Conservation (phyloP, 805 yeast species). For the Cyberlindnera galapagoensis region DNA sequence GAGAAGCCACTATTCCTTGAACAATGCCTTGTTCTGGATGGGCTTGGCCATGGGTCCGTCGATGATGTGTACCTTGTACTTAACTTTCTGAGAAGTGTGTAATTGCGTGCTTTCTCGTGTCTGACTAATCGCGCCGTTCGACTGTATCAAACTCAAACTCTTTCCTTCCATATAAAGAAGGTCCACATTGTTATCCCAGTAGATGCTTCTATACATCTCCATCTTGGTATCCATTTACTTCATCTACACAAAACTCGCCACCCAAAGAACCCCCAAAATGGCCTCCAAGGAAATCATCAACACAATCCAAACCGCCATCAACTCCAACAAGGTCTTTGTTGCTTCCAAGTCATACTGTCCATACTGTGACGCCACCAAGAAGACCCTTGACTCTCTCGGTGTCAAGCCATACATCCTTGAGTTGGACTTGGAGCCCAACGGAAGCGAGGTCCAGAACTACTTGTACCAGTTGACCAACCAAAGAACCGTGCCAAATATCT, state of each 20-base stretch:
- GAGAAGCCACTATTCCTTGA: slow-evolving; percentile 50
- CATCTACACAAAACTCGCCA: not conserved
- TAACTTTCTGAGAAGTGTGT: slow-evolving; percentile 67
- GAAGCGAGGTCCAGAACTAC: slow-evolving; percentile 76
- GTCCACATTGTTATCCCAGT: too few species aligned
- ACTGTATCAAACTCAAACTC: too few species aligned
- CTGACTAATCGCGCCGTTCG: too few species aligned
- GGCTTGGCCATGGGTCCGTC: slow-evolving; percentile 91
- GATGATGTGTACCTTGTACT: slow-evolving; percentile 74
- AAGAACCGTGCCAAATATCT: slow-evolving; percentile 89
- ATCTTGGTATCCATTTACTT: too few species aligned
- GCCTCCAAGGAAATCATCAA: slow-evolving; percentile 52
- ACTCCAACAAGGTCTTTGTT: slow-evolving; percentile 60
- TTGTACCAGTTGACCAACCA: slow-evolving; percentile 76
- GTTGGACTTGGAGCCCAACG: slow-evolving; percentile 54
- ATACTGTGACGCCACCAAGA: slow-evolving; percentile 43
- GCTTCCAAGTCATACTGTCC: slow-evolving; percentile 82
- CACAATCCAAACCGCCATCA: slow-evolving; percentile 59
- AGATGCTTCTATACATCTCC: too few species aligned
- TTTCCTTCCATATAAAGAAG: too few species aligned
- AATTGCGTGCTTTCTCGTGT: too few species aligned
- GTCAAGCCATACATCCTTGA: slow-evolving; percentile 43
- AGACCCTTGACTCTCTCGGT: slow-evolving; percentile 30
- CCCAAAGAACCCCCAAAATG: slow-evolving; percentile 35
- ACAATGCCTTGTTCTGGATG: slow-evolving; percentile 83